Evolutionary conservation across 2,329 filamentous ascomycete species (phyloP).

Genomic region (Knoxdaviesia proteae): DNA sequence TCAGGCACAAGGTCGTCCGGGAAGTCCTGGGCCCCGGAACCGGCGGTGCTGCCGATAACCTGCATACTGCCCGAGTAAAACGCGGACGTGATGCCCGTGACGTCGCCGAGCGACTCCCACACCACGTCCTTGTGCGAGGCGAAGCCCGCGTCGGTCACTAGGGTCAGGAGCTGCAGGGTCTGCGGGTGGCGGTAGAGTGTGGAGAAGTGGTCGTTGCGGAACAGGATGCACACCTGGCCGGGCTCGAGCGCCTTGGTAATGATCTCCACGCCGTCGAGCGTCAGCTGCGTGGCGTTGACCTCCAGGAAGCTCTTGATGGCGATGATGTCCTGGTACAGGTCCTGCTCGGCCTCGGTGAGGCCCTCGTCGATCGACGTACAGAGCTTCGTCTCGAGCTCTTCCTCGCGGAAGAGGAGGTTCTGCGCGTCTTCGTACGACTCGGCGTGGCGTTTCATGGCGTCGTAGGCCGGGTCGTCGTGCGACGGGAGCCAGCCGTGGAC

Average conservation of each 20-base stretch:
- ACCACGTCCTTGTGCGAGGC: conserved; percentile 75
- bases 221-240: conserved; percentile 73
- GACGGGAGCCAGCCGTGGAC: conserved; percentile 84
- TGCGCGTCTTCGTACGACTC: conserved; percentile 83
- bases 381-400: conserved; percentile 70
- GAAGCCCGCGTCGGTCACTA: conserved; percentile 89
- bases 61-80: conserved; percentile 84
- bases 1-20: background rate
- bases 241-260: conserved; percentile 50
- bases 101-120: conserved; percentile 83
- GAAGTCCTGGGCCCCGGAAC: conserved; percentile 2
- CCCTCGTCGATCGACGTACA: conserved; percentile 30
- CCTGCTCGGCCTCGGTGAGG: conserved; percentile 53
- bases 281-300: conserved; percentile 70
- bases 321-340: conserved; percentile 62
- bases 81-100: conserved; percentile 63
- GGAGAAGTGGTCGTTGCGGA: conserved; percentile 93
- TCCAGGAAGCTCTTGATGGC: conserved; percentile 69
- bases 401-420: conserved; percentile 69
- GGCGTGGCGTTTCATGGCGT: conserved; percentile 52
- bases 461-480: conserved; percentile 42
- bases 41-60: conserved; percentile 37
- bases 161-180: conserved; percentile 51
- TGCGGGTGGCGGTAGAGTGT: conserved; percentile 78
- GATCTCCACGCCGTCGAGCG: conserved; percentile 56